Percentiles rank a stretch among this genome's conserved stretches.
Conservation (phyloP, 208 protist species). For the Acanthamoeba polyphaga region DNA sequence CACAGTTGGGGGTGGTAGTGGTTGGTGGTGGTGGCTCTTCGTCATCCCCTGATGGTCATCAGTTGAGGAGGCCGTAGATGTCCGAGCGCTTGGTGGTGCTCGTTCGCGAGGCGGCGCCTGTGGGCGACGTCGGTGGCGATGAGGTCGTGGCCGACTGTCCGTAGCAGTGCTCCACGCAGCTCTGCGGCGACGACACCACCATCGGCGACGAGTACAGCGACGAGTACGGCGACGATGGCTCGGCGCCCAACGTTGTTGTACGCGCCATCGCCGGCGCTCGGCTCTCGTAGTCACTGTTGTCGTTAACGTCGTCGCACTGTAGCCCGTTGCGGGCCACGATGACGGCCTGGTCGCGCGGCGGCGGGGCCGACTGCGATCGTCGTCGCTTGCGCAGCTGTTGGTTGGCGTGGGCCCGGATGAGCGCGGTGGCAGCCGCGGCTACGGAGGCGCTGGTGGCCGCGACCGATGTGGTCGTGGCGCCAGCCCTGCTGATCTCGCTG, state of each 20-base stretch:
- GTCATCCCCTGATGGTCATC: too few species aligned
- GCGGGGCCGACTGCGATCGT: neutral
- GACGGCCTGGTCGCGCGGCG: neutral
- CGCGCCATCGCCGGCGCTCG: neutral
- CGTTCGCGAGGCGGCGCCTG: neutral
- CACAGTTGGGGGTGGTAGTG: too few species aligned
- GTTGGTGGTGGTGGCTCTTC: too few species aligned
- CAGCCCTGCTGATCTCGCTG: neutral
- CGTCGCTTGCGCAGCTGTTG: neutral
- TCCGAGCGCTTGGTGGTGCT: neutral
- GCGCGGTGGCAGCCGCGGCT: neutral
- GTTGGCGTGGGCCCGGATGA: neutral
- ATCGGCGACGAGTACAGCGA: neutral
- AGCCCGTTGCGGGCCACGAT: too few species aligned
- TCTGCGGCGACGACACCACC: neutral
- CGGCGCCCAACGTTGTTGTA: neutral
- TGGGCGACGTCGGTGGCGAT: neutral
- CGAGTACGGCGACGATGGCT: neutral
- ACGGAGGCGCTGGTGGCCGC: neutral
- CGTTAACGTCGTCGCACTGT: too few species aligned
- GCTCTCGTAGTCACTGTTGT: neutral
- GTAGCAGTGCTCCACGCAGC: neutral
- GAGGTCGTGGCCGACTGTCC: neutral
- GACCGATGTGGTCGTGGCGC: neutral
- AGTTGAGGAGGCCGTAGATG: neutral